Base-by-base conservation (phyloP, 768 basidiomycete species). In the Mycena epipterygia region DNA sequence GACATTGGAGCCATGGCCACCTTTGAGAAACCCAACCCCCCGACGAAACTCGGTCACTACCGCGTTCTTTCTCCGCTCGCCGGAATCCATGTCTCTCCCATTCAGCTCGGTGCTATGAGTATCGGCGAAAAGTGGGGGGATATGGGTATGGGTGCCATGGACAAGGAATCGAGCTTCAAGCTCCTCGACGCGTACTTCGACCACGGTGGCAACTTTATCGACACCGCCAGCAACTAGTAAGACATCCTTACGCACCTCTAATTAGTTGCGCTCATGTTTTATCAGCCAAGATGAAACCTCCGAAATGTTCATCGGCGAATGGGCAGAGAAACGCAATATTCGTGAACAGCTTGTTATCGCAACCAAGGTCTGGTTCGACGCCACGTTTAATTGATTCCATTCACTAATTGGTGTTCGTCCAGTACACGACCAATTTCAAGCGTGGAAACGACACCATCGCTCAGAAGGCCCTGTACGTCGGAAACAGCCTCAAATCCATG, bases 301-400 rank as follows among this genome's bases (percentile, higher is more conserved):
- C 2, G 86, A 88, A 67, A 72, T 71, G 68, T 83, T 85, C 75
- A 79, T 88, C 25, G 87, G 86, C n/a, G 87, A 87, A 71, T 88
- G 86, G 86, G 82, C 83, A 76, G 81, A 84, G 74, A 65, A 73
- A 37, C 78, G 83, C 30, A 77, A 76, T 2, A 81, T 82, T 62
- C 82, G 87, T 35, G 84, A 88, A 67, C 84, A 86, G 67, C 79
- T 88, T 21, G 81, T 87, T 68, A 75, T 86, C 37, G 85, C 85
- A 1, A 85, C 86, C 39, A 86, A 83, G 80, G 81, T 81, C 14
- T 46, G 16, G 21, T 32, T n/a, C 29, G 33, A 12, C 44, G 13
- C 13, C 58, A 4, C 16, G 39, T 44, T 2, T n/a, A 14, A 29
- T 9, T 52, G 44, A 37, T 32, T 32, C 21, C 42, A 51, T 27